These are phyloP conservation scores for Boeremia lycopersici DNA, from an alignment of 2,329 filamentous ascomycete genomes.

Conservation along the genomic window DNA sequence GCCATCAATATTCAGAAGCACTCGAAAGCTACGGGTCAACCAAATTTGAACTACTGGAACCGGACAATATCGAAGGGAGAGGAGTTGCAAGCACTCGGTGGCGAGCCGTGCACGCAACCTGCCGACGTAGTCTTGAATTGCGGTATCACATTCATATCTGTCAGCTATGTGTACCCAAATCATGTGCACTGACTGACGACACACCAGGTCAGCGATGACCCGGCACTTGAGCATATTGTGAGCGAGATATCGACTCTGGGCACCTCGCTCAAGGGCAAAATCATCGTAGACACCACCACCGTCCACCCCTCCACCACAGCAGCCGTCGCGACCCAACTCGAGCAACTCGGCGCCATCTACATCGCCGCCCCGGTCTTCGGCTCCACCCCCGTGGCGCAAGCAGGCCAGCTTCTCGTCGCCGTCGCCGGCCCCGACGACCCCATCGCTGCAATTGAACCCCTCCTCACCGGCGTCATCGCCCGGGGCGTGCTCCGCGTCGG, in stretches of 20 bases:
- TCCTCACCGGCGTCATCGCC: slow-evolving; percentile 50
- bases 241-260: slow-evolving; percentile 25
- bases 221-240: slow-evolving; percentile 45
- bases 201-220: slow-evolving; percentile 49
- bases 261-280: slow-evolving; percentile 45
- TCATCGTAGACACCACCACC: slow-evolving; percentile 58
- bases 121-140: slow-evolving; percentile 26
- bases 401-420: slow-evolving; percentile 56
- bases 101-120: slow-evolving; percentile 21
- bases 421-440: slow-evolving; percentile 51
- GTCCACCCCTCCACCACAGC: slow-evolving; percentile 55
- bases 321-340: slow-evolving; percentile 36
- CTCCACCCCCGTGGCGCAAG: slow-evolving; percentile 55
- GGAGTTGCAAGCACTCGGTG: slow-evolving; percentile 35
- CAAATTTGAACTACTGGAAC: slow-evolving; percentile 52
- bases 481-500: slow-evolving; percentile 53
- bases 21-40: slow-evolving; percentile 26
- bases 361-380: slow-evolving; percentile 59
- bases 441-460: slow-evolving; percentile 46
- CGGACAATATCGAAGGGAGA: slow-evolving; percentile 56
- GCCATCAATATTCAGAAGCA: slow-evolving; percentile 57
- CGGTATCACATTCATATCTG: slow-evolving; percentile 42
- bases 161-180: slow-evolving; percentile 23
- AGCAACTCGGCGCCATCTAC: slow-evolving; percentile 41
- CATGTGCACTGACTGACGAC: not conserved